phyloP scores from a whole-genome alignment of 129 eudicot genomes.

The Apium graveolens region DNA sequence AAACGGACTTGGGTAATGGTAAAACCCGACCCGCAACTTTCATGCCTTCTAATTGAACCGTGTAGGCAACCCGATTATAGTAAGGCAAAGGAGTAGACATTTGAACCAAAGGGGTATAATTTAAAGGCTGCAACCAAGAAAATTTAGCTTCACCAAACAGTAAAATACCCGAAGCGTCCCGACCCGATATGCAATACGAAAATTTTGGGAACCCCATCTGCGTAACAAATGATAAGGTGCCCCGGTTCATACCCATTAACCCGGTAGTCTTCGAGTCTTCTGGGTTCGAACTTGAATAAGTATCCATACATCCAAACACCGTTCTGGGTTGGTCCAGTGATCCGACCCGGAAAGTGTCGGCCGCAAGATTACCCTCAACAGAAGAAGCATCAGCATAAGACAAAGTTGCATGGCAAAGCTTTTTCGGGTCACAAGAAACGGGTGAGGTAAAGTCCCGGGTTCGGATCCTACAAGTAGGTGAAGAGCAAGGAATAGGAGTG shows the following conservation, averaged over 20 bases:
- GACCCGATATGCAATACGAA: slow-evolving; percentile 78
- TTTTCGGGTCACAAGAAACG: slow-evolving; percentile 78
- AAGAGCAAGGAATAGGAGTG: slow-evolving; percentile 44
- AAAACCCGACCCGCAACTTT: slow-evolving; percentile 46
- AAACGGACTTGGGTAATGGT: slow-evolving; percentile 63
- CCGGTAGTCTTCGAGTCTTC: slow-evolving; percentile 62
- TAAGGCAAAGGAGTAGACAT: slow-evolving; percentile 63
- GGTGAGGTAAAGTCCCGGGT: slow-evolving; percentile 74
- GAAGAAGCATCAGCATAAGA: slow-evolving; percentile 80
- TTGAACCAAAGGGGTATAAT: slow-evolving; percentile 61
- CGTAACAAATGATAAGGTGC: slow-evolving; percentile 65
- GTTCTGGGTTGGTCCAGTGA: slow-evolving; percentile 40
- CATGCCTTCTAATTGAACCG: slow-evolving; percentile 77
- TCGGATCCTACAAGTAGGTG: slow-evolving; percentile 52
- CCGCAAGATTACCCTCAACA: slow-evolving; percentile 74
- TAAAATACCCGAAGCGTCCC: slow-evolving; percentile 59
- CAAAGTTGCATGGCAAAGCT: slow-evolving; percentile 59
- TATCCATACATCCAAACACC: slow-evolving; percentile 83
- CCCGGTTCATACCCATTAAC: slow-evolving; percentile 76
- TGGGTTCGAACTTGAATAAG: slow-evolving; percentile 39
- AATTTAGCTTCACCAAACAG: slow-evolving; percentile 46
- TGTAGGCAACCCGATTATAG: slow-evolving; percentile 65
- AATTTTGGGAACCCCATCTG: slow-evolving; percentile 71
- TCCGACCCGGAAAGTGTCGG: slow-evolving; percentile 44
- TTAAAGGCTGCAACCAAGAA: slow-evolving; percentile 49